A percentile compares a stretch with the other conserved stretches of the same genome.
phyloP scores from a whole-genome alignment of 352 stramenopile species.

The Thalassiosira hispida region DNA sequence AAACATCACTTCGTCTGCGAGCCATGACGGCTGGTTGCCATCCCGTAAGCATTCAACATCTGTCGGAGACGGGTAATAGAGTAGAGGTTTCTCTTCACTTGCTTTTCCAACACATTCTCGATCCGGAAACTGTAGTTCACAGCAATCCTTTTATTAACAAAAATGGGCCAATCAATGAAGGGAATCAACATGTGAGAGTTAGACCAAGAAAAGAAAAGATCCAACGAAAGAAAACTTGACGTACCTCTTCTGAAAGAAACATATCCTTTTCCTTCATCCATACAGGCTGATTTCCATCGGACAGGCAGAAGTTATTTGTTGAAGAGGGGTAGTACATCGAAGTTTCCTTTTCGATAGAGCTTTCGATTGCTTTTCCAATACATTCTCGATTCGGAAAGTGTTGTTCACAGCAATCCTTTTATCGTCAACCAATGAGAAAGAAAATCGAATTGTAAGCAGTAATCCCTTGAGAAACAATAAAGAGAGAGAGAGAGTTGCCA shows the following conservation, averaged over 20 bases:
- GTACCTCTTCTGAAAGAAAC: background rate
- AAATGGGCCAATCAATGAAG: no score
- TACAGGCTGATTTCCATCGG: slow-evolving; percentile 2
- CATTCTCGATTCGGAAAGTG: background rate
- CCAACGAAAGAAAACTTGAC: background rate
- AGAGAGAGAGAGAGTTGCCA: no score
- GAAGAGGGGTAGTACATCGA: background rate
- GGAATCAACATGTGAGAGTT: background rate
- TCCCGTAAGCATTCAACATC: background rate
- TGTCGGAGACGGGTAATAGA: background rate
- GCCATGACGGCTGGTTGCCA: slow-evolving; percentile 2
- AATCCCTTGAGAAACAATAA: background rate
- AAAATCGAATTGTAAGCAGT: background rate
- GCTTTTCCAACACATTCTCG: background rate
- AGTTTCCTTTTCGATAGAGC: background rate
- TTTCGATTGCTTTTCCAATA: background rate
- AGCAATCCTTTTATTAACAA: background rate
- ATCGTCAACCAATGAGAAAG: no score
- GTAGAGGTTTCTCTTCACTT: background rate
- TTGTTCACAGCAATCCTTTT: background rate
- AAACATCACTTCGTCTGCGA: background rate
- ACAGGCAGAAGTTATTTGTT: background rate
- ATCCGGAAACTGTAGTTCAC: background rate
- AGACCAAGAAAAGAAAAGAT: background rate
- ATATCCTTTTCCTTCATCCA: background rate